These are phyloP conservation scores for Ustilago loliicola DNA, from an alignment of 1,284 basidiomycete species.

Conservation along the genomic window DNA sequence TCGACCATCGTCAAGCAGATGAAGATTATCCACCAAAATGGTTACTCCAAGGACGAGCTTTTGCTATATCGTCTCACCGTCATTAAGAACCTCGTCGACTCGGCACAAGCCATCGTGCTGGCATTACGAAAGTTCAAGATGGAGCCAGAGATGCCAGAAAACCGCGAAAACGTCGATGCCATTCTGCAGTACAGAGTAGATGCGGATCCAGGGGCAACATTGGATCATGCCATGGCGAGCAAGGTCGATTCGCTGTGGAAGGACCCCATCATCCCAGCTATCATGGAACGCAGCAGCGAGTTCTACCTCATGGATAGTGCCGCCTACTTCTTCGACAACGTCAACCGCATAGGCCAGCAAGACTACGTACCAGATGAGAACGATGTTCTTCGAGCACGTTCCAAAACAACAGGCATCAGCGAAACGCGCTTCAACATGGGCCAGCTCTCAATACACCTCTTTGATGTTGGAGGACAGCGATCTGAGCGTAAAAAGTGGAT, in stretches of 20 bases:
- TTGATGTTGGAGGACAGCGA: conserved; percentile 68
- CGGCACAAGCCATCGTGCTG: conserved; percentile 86
- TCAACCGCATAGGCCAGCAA: conserved; percentile 82
- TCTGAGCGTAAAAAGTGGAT: conserved; percentile 69
- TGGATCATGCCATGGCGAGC: conserved; percentile 75
- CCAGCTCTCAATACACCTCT: conserved; percentile 71
- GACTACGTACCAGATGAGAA: conserved; percentile 88
- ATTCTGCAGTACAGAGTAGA: conserved; percentile 70
- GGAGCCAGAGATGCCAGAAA: conserved; percentile 82
- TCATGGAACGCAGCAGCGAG: conserved; percentile 88
- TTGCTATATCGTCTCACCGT: conserved; percentile 83
- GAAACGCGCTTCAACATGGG: conserved; percentile 78
- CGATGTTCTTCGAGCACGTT: conserved; percentile 88
- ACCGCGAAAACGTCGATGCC: conserved; percentile 76
- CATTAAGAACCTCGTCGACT: conserved; percentile 71
- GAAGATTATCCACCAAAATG: conserved; percentile 98
- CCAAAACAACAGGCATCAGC: conserved; percentile 92
- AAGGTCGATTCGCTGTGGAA: conserved; percentile 88
- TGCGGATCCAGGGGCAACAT: conserved; percentile 65
- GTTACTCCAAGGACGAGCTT: conserved; percentile 86
- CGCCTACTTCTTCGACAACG: conserved; percentile 89
- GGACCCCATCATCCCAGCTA: conserved; percentile 86
- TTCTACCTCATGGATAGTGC: conserved; percentile 98
- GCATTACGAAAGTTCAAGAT: conserved; percentile 91
- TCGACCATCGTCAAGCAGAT: conserved; percentile 98